A percentile compares a stretch with the other conserved stretches of the same genome.
These are phyloP conservation scores for Pseudodiploospora longispora DNA, from an alignment of 2,329 filamentous ascomycete genomes.

Conservation along the genomic window DNA sequence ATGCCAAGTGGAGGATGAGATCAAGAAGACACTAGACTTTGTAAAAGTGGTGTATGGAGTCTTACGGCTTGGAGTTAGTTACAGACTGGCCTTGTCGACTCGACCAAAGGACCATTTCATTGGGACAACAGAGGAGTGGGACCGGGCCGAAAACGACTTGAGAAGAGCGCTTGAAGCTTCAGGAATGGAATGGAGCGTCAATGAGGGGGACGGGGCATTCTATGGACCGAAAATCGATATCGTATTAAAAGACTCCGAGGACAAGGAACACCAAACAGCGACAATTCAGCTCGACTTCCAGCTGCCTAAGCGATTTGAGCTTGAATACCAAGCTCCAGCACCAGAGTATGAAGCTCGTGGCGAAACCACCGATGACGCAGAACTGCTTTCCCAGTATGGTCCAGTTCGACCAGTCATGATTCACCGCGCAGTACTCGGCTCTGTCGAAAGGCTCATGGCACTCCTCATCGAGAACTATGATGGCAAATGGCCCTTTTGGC, in stretches of 20 bases:
- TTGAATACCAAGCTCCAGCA: conserved; percentile 65
- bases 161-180: conserved; percentile 51
- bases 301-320: conserved; percentile 70
- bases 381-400: conserved; percentile 43
- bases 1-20: conserved; percentile 66
- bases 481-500: conserved; percentile 80
- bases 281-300: conserved; percentile 90
- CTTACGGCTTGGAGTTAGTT: conserved; percentile 58
- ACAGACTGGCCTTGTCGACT: conserved; percentile 71
- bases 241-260: conserved; percentile 67
- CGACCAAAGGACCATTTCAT: conserved; percentile 70
- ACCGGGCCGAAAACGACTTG: conserved; percentile 33
- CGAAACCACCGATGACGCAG: conserved; percentile 39
- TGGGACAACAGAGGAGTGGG: conserved; percentile 59
- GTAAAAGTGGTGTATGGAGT: conserved; percentile 64
- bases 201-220: conserved; percentile 78
- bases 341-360: conserved; percentile 52
- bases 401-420: conserved; percentile 67
- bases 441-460: conserved; percentile 76
- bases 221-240: conserved; percentile 92
- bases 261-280: conserved; percentile 82
- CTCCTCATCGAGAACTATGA: conserved; percentile 76
- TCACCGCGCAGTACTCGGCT: conserved; percentile 77
- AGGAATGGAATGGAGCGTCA: conserved; percentile 63
- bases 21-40: conserved; percentile 65